A percentile compares a stretch with the other conserved stretches of the same genome.
These are phyloP conservation scores for Starmerella powellii DNA, from an alignment of 805 yeast genomes.

Conservation along the genomic window DNA sequence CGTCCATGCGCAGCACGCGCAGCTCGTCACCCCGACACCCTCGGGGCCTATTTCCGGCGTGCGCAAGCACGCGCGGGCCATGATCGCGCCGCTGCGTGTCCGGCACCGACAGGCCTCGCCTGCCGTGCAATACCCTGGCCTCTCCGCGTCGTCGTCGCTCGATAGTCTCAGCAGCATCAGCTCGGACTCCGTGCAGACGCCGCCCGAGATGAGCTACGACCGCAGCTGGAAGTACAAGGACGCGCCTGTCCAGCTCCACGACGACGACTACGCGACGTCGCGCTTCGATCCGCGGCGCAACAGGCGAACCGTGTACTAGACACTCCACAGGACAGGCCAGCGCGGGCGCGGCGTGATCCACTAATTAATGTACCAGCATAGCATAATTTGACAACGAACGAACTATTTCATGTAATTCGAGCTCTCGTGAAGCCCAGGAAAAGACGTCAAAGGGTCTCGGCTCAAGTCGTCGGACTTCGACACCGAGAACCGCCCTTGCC, in stretches of 20 bases:
- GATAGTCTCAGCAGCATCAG: slow-evolving; percentile 22
- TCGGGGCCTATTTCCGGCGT: not conserved
- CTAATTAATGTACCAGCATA: no score
- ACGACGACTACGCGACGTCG: slow-evolving; percentile 1
- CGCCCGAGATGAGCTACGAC: slow-evolving; percentile 8
- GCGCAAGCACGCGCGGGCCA: slow-evolving; percentile 1
- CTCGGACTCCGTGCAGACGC: slow-evolving; percentile 15
- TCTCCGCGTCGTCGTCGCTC: slow-evolving; percentile 22
- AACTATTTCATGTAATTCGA: no score
- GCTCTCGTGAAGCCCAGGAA: no score
- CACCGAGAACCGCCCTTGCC: no score
- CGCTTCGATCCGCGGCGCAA: slow-evolving; percentile 11
- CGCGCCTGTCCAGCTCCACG: not conserved
- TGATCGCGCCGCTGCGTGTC: slow-evolving; percentile 13
- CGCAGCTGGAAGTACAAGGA: not conserved
- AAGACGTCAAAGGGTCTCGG: no score
- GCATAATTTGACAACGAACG: no score
- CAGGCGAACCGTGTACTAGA: no score
- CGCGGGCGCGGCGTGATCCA: no score
- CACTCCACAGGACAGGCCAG: no score
- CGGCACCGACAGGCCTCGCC: slow-evolving; percentile 10
- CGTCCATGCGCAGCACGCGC: not conserved
- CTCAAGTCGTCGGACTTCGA: no score
- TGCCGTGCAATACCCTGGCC: slow-evolving; percentile 16
- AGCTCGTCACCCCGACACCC: not conserved